Conservation (phyloP, 2,329 filamentous ascomycete species). For the Didymella exigua region DNA sequence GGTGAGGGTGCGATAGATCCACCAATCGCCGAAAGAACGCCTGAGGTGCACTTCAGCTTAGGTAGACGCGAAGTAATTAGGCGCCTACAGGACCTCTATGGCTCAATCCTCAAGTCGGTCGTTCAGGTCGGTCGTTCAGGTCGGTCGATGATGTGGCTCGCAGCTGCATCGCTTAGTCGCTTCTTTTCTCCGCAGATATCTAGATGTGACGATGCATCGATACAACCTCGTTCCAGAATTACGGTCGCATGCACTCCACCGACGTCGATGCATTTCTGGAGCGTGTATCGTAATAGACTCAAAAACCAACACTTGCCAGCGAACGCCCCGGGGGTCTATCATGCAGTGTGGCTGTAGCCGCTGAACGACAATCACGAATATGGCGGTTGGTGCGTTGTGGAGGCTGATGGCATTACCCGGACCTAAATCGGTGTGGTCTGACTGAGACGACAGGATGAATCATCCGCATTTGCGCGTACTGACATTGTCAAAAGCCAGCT, state of each 20-base stretch:
- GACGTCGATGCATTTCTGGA: not conserved
- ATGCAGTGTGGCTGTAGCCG: not conserved
- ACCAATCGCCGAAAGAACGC: not conserved
- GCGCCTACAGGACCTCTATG: not conserved
- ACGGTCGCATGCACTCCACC: not conserved
- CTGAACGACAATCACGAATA: too few relatives aligned
- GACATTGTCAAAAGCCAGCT: not conserved
- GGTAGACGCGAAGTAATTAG: not conserved
- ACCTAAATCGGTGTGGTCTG: not conserved
- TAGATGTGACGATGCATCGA: not conserved
- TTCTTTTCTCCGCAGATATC: not conserved
- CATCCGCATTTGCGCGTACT: not conserved
- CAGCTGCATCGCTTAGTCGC: not conserved
- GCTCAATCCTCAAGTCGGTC: too few relatives aligned
- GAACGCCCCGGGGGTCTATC: not conserved
- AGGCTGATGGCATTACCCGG: not conserved
- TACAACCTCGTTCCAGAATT: not conserved
- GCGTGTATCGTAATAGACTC: not conserved
- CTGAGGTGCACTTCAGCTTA: not conserved
- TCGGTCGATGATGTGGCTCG: not conserved
- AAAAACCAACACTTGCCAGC: not conserved
- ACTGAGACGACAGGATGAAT: conserved; percentile 5
- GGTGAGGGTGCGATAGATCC: not conserved
- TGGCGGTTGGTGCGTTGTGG: not conserved
- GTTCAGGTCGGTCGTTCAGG: too few relatives aligned